These are phyloP conservation scores for Erodium chrysanthum DNA, from an alignment of 441 rosid species.

Conservation along the genomic window DNA sequence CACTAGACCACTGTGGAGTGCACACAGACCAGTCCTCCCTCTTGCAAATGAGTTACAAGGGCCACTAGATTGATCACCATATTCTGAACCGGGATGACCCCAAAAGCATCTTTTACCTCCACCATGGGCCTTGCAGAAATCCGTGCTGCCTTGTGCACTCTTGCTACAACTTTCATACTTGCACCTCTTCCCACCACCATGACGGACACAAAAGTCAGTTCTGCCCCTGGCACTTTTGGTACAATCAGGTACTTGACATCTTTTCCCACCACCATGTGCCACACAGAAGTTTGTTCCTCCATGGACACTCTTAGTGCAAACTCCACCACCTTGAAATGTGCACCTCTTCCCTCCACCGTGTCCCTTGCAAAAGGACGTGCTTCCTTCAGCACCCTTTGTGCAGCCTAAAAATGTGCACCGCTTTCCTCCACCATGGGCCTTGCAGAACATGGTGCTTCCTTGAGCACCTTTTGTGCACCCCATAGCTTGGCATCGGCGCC, in stretches of 20 bases:
- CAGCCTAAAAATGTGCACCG: slow-evolving; percentile 73
- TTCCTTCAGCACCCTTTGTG: slow-evolving; percentile 96
- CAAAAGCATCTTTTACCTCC: slow-evolving; percentile 94
- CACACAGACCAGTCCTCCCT: slow-evolving; percentile 86
- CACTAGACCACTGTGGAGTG: slow-evolving; percentile 65
- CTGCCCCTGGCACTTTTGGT: slow-evolving; percentile 97
- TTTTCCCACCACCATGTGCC: slow-evolving; percentile 95
- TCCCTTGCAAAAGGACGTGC: slow-evolving; percentile 92
- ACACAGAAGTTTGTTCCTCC: slow-evolving; percentile 98
- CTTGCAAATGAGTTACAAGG: slow-evolving; percentile 85
- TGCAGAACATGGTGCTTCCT: slow-evolving; percentile 95
- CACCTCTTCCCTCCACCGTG: slow-evolving; percentile 98
- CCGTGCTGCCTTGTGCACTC: slow-evolving; percentile 96
- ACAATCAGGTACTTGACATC: slow-evolving; percentile 77
- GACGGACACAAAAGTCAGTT: slow-evolving; percentile 87
- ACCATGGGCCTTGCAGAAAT: slow-evolving; percentile 98
- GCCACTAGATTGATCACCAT: slow-evolving; percentile 38
- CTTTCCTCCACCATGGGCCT: slow-evolving; percentile 96
- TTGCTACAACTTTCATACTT: slow-evolving; percentile 73
- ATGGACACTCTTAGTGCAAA: slow-evolving; percentile 89
- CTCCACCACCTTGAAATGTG: slow-evolving; percentile 56
- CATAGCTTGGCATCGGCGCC: slow-evolving; percentile 69
- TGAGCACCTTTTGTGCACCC: slow-evolving; percentile 95
- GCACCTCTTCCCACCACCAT: slow-evolving; percentile 96
- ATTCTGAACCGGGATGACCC: slow-evolving; percentile 77